Evolutionary conservation across 2,329 filamentous ascomycete genomes (phyloP).

Genomic region (Botrytis porri): DNA sequence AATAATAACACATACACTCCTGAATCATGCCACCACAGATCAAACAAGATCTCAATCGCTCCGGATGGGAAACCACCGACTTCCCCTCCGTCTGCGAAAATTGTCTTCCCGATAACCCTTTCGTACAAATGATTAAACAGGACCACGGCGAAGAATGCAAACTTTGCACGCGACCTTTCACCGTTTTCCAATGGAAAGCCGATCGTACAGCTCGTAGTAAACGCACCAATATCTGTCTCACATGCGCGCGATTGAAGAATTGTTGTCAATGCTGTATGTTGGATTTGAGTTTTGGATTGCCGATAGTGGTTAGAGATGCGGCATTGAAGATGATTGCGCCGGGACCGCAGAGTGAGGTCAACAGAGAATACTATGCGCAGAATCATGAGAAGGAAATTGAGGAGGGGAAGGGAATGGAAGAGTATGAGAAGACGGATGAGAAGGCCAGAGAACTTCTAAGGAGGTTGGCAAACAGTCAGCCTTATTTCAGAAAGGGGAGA

Average conservation of each 20-base stretch:
- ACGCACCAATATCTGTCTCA: slow-evolving; percentile 92
- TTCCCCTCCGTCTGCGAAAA: slow-evolving; percentile 87
- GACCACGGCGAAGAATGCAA: slow-evolving; percentile 73
- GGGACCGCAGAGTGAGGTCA: slow-evolving; percentile 87
- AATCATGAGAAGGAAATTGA: slow-evolving; percentile 96
- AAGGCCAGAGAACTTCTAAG: slow-evolving; percentile 87
- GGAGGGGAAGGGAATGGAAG: slow-evolving; percentile 82
- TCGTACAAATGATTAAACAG: slow-evolving; percentile 98
- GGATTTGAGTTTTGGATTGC: slow-evolving; percentile 90
- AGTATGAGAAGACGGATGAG: slow-evolving; percentile 95
- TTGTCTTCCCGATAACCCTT: slow-evolving; percentile 93
- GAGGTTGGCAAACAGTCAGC: slow-evolving; percentile 84
- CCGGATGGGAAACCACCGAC: slow-evolving; percentile 92
- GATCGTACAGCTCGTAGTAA: slow-evolving; percentile 90
- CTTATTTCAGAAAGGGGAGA: slow-evolving; percentile 88
- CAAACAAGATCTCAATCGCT: slow-evolving; percentile 92
- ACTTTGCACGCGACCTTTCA: slow-evolving; percentile 89
- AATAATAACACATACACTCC: not conserved
- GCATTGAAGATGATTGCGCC: slow-evolving; percentile 97
- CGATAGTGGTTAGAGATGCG: slow-evolving; percentile 91
- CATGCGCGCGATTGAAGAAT: slow-evolving; percentile 95
- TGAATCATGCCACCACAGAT: slow-evolving; percentile 81
- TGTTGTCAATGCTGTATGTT: slow-evolving; percentile 99
- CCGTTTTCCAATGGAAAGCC: slow-evolving; percentile 90
- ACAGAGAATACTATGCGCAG: slow-evolving; percentile 95